Evolutionary conservation across 1,139 yeast genomes (phyloP), one percentile per base, ranked within the genome.

Genomic region (Yamadazyma sp.): DNA sequence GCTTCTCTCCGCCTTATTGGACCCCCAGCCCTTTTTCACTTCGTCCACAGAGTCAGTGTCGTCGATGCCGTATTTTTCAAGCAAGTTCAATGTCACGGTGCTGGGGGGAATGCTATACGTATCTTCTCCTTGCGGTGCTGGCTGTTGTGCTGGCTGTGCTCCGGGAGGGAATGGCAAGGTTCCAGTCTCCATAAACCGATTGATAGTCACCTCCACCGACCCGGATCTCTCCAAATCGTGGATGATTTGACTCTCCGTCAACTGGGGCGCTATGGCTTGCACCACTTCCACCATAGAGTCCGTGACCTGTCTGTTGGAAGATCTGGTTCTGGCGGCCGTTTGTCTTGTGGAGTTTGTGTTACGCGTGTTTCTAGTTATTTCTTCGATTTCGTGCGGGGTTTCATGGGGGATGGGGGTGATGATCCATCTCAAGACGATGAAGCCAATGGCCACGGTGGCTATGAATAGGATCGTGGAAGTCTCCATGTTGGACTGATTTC

Each of bases 241-340:
- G 44, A 77, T 67, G 45, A 91, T 87, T 58, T 87, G 95, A n/a
- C 76, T 86, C 7, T 64, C 73, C 0, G 87, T 69, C 36, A 87
- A 65, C 25, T 72, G 71, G 1, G 98, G 97, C 0, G 89, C 96
- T 46, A 91, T 71, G 20, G 89, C 79, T 51, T 82, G 87, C 1
- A 91, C 97, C 1, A 87, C 83, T 49, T 86, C 94, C 36, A 91
- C 73, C 98, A 91, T 91, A 46, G 78, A 81, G 9, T 73, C 76
- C 3, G 88, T 84, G n/a, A 86, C 85, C 2, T 68, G 73, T 40
- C 95, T 77, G 40, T 77, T 66, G 14, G 44, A 18, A 26, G 46
- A 39, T 23, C 24, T 23, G 34, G 35, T 18, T 38, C 18, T 18
- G 34, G 31, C 1, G 24, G 17, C 32, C 4, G 36, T 14, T 3